Evolutionary conservation across 495 filamentous ascomycete genomes (phyloP).

Genomic region (Talaromyces borbonicus): DNA sequence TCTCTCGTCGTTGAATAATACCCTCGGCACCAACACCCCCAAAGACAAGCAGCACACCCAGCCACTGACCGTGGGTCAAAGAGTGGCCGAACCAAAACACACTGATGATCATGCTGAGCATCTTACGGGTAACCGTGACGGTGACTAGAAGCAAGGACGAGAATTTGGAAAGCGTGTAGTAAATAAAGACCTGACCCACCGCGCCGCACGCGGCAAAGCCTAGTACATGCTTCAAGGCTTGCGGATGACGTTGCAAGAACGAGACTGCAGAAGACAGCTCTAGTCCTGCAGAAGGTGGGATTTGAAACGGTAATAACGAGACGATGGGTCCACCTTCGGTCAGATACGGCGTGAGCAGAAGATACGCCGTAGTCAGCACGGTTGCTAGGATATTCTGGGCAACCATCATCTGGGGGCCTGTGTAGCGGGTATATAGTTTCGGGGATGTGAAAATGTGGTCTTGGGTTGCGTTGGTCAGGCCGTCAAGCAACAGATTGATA

Average conservation of each 20-base stretch:
- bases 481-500: conserved; percentile 93
- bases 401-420: conserved; percentile 98
- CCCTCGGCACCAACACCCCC: conserved; percentile 91
- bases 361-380: conserved; percentile 59
- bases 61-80: conserved; percentile 75
- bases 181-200: conserved; percentile 93
- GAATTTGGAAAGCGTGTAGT: conserved; percentile 88
- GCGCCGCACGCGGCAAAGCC: conserved; percentile 90
- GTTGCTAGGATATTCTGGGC: conserved; percentile 88
- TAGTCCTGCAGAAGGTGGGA: conserved; percentile 41
- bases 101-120: conserved; percentile 96
- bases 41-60: conserved; percentile 88
- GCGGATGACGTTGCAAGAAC: conserved; percentile 69
- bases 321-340: conserved; percentile 53
- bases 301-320: conserved; percentile 55
- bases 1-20: conserved; percentile 69
- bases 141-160: conserved; percentile 88
- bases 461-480: conserved; percentile 91
- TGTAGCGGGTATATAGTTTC: conserved; percentile 55
- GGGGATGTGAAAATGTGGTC: conserved; percentile 77
- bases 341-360: conserved; percentile 69
- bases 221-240: conserved; percentile 73
- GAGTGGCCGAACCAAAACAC: conserved; percentile 91
- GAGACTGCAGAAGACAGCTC: conserved; percentile 71
- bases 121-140: conserved; percentile 94